Evolutionary conservation across 2,329 filamentous ascomycete genomes (phyloP), one percentile per base, ranked within the genome.

Genomic region (Talaromyces sp.): DNA sequence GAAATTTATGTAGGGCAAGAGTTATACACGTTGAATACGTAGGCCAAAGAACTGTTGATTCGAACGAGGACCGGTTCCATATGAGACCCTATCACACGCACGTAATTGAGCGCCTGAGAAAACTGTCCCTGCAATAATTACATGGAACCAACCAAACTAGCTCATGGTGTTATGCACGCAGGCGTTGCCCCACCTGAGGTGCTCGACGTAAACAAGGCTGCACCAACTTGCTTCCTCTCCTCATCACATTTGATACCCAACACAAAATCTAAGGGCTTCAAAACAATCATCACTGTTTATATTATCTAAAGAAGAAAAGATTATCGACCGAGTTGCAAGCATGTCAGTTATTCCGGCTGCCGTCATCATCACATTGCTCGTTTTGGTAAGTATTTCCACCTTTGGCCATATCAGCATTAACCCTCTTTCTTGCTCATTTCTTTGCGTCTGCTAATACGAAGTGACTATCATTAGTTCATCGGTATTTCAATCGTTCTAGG

Each of bases 361-460:
- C 24, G 41, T 57, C 10, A 32, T 62, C 35, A 43, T 59, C 35
- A 59, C 53, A 53, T 41, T 62, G 56, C 58, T 61, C 12, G 17
- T 61, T 53, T 26, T 57, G 26, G 61, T 61, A 54, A 72, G 67
- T 62, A 79, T 81, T 70, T 83, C 85, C 81, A 85, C 88, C 83
- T 85, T 89, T 35, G 90, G 78, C 51, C 85, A 86, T 24, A 12
- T 14, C 43, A 14, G 9, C 43, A 21, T 46, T 19, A 9, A 46
- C 43, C 24, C 43, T 11, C 43, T 19, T 4, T 46, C 19, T 46
- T 46, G n/a, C 21, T 19, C 21, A 8, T 21, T 21, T 5, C 41
- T 2, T 11, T 43, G 19, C 43, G 3, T 14, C 21, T 11, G 21
- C 43, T 46, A 24, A 19, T 14, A 46, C 21, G 10, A 46, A n/a